Percentiles rank a stretch among this genome's conserved stretches.
These are phyloP conservation scores for Fusarium mangiferae DNA, from an alignment of 2,329 filamentous ascomycete species.

Conservation along the genomic window DNA sequence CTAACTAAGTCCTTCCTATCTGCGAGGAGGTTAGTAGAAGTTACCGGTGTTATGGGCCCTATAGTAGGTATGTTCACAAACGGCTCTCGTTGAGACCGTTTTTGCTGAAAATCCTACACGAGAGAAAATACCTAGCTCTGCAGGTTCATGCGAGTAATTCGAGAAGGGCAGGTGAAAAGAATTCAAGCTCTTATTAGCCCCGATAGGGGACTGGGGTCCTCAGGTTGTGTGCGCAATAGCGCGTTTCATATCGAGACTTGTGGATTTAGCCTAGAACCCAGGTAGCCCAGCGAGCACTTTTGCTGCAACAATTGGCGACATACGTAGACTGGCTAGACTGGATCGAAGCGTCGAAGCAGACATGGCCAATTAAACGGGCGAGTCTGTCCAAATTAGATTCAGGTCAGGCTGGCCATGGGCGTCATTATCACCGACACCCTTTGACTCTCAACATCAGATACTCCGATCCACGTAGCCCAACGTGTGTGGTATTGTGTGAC, in stretches of 20 bases:
- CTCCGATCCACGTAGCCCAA: not conserved
- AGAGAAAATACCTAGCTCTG: not conserved
- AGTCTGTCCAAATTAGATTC: not conserved
- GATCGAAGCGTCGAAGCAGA: constrained; percentile 8
- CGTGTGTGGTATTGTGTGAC: constrained; percentile 3
- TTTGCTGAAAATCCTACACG: not conserved
- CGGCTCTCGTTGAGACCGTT: not conserved
- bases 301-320: constrained; percentile 23
- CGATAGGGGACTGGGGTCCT: constrained; percentile 22
- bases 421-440: not conserved
- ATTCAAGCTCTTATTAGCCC: not conserved
- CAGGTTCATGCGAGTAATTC: constrained; percentile 7
- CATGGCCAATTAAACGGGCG: constrained; percentile 20
- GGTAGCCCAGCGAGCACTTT: constrained; percentile 3
- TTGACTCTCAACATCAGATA: constrained; percentile 7
- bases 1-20: not conserved
- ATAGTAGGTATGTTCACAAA: not conserved
- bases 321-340: not conserved
- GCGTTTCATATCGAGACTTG: constrained; percentile 33
- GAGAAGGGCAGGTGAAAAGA: constrained; percentile 26
- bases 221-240: constrained; percentile 34
- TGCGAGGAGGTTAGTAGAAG: not conserved
- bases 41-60: constrained; percentile 1
- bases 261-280: constrained; percentile 14
- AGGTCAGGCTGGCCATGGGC: constrained; percentile 11